phyloP scores from a whole-genome alignment of 176 grass and related monocot species.

The Microstegium vimineum region DNA sequence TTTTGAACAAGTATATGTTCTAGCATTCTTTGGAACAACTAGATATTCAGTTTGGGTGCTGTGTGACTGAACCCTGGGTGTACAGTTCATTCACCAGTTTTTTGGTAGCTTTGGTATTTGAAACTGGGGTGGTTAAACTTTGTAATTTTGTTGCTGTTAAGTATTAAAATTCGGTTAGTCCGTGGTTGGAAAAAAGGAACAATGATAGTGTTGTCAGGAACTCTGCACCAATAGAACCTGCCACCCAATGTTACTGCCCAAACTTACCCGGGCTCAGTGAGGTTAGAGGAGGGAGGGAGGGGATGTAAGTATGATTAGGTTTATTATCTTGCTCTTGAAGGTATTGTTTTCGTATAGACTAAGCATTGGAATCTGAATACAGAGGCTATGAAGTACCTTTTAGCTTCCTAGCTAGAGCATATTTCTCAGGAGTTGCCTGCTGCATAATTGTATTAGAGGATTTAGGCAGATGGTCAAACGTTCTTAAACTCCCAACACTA shows the following conservation, averaged over 20 bases:
- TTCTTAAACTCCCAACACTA: neutral
- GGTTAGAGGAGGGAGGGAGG: neutral
- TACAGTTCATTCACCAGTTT: no score
- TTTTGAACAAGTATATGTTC: constrained; percentile 9
- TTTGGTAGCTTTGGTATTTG: no score
- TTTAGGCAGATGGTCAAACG: neutral
- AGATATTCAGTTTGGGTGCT: no score
- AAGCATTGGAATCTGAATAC: neutral
- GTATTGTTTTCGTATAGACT: neutral
- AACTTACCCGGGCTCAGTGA: neutral
- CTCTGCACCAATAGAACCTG: neutral
- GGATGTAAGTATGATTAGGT: neutral
- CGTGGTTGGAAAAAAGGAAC: no score
- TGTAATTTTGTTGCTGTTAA: no score
- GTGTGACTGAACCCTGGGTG: no score
- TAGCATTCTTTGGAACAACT: neutral
- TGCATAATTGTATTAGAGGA: neutral
- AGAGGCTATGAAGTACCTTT: neutral
- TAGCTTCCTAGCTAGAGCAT: neutral
- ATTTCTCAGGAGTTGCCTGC: neutral
- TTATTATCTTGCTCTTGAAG: neutral
- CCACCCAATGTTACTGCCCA: neutral
- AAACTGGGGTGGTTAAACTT: no score
- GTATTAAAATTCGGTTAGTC: no score
- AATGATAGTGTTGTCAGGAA: neutral